These are phyloP conservation scores for Fusarium sp. DNA, from an alignment of 2,329 filamentous ascomycete genomes.

Conservation along the genomic window DNA sequence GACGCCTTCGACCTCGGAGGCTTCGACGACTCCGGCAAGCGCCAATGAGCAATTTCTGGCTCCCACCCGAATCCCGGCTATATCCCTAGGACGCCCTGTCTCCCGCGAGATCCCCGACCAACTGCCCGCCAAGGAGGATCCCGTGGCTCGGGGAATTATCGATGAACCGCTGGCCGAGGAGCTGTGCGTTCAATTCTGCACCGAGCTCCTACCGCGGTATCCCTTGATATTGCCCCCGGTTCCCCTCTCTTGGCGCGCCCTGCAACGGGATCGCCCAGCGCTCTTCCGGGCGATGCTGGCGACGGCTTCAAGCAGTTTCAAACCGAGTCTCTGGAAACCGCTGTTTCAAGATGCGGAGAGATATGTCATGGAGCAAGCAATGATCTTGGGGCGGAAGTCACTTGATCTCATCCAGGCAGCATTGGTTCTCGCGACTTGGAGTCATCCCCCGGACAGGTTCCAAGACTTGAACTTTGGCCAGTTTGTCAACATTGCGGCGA, in stretches of 20 bases:
- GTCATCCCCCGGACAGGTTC: conserved; percentile 23
- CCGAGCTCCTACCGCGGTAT: conserved; percentile 8
- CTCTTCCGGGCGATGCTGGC: conserved; percentile 20
- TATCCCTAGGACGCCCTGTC: not conserved
- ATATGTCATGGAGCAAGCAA: conserved; percentile 21
- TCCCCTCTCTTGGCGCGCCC: not conserved
- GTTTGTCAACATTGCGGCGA: conserved; percentile 27
- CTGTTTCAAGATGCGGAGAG: conserved; percentile 25
- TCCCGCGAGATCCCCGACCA: not conserved
- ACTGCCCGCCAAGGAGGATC: not conserved
- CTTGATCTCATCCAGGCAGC: conserved; percentile 29
- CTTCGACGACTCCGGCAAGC: not conserved
- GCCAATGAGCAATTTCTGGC: not conserved
- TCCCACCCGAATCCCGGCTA: not conserved
- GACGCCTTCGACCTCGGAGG: not conserved
- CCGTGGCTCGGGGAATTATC: conserved; percentile 9
- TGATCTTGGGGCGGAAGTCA: conserved; percentile 25
- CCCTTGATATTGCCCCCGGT: conserved; percentile 11
- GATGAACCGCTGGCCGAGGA: not conserved
- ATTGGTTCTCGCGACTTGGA: conserved; percentile 28
- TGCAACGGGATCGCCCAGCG: conserved; percentile 7
- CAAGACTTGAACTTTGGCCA: conserved; percentile 31
- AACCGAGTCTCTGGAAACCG: conserved; percentile 8
- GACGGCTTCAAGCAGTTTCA: conserved; percentile 5
- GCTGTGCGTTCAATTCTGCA: conserved; percentile 11